Evolutionary conservation across 352 stramenopile genomes (phyloP), one percentile per base, ranked within the genome.

Genomic region (Discostella stelligera): DNA sequence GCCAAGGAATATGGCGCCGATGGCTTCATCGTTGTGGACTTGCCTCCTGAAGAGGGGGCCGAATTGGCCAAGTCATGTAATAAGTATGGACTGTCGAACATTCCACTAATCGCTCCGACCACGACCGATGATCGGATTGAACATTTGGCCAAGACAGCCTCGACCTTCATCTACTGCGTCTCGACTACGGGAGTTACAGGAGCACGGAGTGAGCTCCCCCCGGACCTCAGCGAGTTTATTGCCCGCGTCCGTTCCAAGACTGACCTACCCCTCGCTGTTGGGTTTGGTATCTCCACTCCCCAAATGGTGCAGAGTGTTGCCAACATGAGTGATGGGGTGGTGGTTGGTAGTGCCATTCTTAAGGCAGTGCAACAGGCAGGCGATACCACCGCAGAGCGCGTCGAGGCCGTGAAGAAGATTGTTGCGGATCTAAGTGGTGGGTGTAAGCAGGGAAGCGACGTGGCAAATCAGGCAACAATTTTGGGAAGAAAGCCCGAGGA

Each of bases 1-100:
- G 66, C 80, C 11, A 89, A 87, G 54, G 84, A 75, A 89, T 92
- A 93, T 72, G 96, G 95, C 18, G 95, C 96, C 25, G 95, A 98
- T 84, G 96, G 97, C 56, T 99, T 98, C 74, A 98, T 99, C 81
- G 95, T 99, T 32, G 97, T 99, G 9, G 97, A 99, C 88, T 78
- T 99, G 58, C 95, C 96, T 50, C 96, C 96, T 32, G 96, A 98
- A 79, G 96, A 98, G 82, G 96, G 92, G 14, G 89, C 91, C 37
- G 83, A 89, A 5, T 90, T 99, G 44, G 96, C 96, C 74, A 91
- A 94, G 37, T 90, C 95, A 32, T 97, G 95, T 65, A 91, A 94
- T 55, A 93, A 94, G 62, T 80, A 97, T 82, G 93, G 93, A 20
- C 89, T 99, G 65, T 93, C 92, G 25, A 98, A 98, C 91, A 95